Base-by-base conservation (phyloP, 805 yeast species). In the Lachancea quebecensis region DNA sequence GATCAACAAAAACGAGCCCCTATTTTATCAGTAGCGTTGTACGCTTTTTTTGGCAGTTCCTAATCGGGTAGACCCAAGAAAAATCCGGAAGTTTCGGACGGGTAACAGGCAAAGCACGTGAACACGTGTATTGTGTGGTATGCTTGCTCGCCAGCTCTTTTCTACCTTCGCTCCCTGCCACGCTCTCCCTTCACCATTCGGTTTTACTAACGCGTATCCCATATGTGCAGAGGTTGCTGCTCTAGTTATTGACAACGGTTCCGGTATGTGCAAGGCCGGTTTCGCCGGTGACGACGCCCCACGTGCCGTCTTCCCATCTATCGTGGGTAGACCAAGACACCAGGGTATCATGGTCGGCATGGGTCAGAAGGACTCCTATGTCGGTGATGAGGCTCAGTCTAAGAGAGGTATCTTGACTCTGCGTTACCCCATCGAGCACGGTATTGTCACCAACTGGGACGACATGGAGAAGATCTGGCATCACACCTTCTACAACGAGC, bases 191-290 rank as follows among this genome's bases (percentile, higher is more conserved):
- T 21, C 7, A 21, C 25, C 7, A 21, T 21, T 21, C 25, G 25
- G 25, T 30, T 8, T 33, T 44, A 44, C 47, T 44, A 44, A 44
- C 47, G 14, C 33, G 33, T 12, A 30, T 12, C 14, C 42, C 51
- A 17, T 29, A 37, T 17, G 21, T 36, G 31, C 49, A 65, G 69
- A 65, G 57, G 69, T 65, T 52, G 69, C 69, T 55, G 69, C 69
- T 54, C 66, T 70, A 63, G 98, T 91, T 77, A 91, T 91, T 77
- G 99, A 91, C 74, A 91, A 91, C 78, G 99, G 99, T 79, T 93
- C 99, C 69, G 99, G 99, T 82, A 93, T 93, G 98, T 93, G 99
- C 84, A 93, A 93, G 74, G 99, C 99, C 91, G 99, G 99, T 76
- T 93, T 90, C 72, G 98, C 99, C 82, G 99, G 99, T 79, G 98